Percentiles rank a stretch among this genome's conserved stretches.
Evolutionary conservation across 768 basidiomycete genomes (phyloP).

Genomic region (Boletus pseudo-olivaceus): DNA sequence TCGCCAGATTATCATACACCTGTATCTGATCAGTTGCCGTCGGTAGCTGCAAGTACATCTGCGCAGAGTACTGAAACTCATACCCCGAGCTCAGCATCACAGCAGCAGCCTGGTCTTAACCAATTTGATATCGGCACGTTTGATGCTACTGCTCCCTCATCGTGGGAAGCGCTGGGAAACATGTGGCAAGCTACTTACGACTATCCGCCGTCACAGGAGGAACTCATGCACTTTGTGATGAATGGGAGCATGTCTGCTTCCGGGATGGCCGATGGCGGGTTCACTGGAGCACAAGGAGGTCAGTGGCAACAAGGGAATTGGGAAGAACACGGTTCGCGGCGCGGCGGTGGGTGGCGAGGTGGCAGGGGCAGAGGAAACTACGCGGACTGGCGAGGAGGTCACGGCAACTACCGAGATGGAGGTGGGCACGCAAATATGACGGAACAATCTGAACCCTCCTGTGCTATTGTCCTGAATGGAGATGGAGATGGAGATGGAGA

Average conservation of each 20-base stretch:
- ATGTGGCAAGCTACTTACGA: constrained; percentile 74
- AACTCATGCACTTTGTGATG: constrained; percentile 75
- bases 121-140: constrained; percentile 69
- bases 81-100: constrained; percentile 36
- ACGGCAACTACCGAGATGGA: constrained; percentile 49
- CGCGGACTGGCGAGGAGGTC: constrained; percentile 29
- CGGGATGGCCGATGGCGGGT: constrained; percentile 13
- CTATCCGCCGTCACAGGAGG: constrained; percentile 64
- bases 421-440: constrained; percentile 32
- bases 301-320: constrained; percentile 23
- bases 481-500: constrained; percentile 12
- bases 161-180: constrained; percentile 79
- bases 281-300: constrained; percentile 18
- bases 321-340: constrained; percentile 35
- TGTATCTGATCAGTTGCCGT: constrained; percentile 36
- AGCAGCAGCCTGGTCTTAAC: constrained; percentile 51
- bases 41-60: constrained; percentile 59
- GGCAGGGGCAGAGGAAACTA: constrained; percentile 39
- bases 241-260: constrained; percentile 26
- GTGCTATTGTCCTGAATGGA: constrained; percentile 59
- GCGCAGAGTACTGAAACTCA: constrained; percentile 38
- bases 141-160: constrained; percentile 66
- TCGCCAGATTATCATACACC: constrained; percentile 47
- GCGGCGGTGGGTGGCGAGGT: constrained; percentile 35
- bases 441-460: constrained; percentile 38